A percentile compares a stretch with the other conserved stretches of the same genome.
Evolutionary conservation across 345 rosid species (phyloP).

Genomic region (Citrus sinensis): DNA sequence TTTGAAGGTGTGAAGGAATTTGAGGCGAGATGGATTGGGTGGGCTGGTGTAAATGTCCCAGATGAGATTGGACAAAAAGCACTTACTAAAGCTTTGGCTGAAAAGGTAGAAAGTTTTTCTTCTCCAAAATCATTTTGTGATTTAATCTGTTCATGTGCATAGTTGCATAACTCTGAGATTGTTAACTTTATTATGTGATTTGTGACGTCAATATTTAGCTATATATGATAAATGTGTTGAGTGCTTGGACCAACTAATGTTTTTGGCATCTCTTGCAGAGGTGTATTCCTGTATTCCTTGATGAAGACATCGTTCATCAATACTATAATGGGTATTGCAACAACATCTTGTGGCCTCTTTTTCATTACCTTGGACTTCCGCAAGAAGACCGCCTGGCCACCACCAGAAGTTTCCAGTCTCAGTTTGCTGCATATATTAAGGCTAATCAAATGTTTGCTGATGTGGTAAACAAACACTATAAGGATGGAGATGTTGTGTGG

Average conservation of each 20-base stretch:
- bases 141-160: background rate
- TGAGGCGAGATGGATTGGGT: constrained; percentile 99
- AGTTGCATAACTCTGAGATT: background rate
- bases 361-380: constrained; percentile 97
- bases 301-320: constrained; percentile 98
- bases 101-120: constrained; percentile 50
- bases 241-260: constrained; percentile 4
- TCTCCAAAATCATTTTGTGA: constrained; percentile 1
- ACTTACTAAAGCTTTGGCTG: constrained; percentile 93
- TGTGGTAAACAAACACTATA: constrained; percentile 87
- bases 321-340: constrained; percentile 99
- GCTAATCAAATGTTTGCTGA: constrained; percentile 99
- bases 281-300: constrained; percentile 99
- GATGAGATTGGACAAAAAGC: constrained; percentile 94
- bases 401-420: constrained; percentile 97
- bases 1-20: constrained; percentile 91
- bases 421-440: constrained; percentile 90
- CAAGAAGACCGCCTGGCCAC: constrained; percentile 99
- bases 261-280: constrained; percentile 44
- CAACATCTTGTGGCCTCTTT: constrained; percentile 97
- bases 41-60: constrained; percentile 99
- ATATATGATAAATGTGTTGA: background rate
- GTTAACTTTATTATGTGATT: background rate
- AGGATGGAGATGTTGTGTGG: constrained; percentile 99
- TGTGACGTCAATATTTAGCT: background rate